phyloP scores from a whole-genome alignment of 1,284 basidiomycete species.

The Cerioporus squamosus region DNA sequence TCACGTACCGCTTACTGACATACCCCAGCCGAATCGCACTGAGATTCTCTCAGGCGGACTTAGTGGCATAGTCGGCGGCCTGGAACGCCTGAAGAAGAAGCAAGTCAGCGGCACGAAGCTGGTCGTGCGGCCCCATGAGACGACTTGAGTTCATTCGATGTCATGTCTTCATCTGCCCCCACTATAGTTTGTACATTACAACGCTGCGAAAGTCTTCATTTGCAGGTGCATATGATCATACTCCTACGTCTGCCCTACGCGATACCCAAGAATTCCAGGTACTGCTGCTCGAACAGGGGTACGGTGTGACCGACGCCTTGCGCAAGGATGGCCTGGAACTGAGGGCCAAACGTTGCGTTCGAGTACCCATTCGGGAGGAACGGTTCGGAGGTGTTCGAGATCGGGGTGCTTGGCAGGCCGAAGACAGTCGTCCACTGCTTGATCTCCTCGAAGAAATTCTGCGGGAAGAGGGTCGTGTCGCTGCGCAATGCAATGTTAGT shows the following conservation, averaged over 20 bases:
- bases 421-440: constrained; percentile 37
- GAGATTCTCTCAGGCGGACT: constrained; percentile 53
- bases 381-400: constrained; percentile 33
- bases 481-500: constrained; percentile 22
- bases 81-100: constrained; percentile 44
- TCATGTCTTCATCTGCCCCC: too few species aligned
- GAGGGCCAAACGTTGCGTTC: constrained; percentile 48
- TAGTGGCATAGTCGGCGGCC: constrained; percentile 44
- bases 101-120: constrained; percentile 54
- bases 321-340: constrained; percentile 48
- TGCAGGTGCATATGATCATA: too few species aligned
- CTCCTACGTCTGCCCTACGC: constrained; percentile 1
- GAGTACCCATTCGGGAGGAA: constrained; percentile 42
- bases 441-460: constrained; percentile 54
- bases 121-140: constrained; percentile 52
- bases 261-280: constrained; percentile 21
- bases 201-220: too few species aligned
- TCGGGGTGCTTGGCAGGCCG: constrained; percentile 26
- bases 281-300: constrained; percentile 31
- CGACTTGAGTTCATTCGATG: constrained; percentile 7
- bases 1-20: not conserved
- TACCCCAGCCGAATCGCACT: constrained; percentile 28
- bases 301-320: constrained; percentile 49
- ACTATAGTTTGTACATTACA: too few species aligned
- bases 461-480: constrained; percentile 54